Evolutionary conservation across 148 eudicot genomes (phyloP), one percentile per base, ranked within the genome.

Genomic region (Talinum fruticosum): DNA sequence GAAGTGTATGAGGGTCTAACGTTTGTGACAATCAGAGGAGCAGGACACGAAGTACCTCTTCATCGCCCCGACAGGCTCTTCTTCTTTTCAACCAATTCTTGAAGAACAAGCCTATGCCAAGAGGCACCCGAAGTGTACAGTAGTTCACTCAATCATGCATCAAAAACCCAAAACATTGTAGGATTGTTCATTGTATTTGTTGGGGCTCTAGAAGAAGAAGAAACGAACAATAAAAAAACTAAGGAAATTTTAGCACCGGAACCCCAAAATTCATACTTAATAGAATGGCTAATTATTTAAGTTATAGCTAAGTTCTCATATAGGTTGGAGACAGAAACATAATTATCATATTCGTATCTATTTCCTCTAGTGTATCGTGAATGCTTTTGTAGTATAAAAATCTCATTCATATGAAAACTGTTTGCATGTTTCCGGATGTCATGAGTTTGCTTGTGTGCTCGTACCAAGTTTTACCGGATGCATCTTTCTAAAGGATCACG

Each of bases 1-100:
- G 97, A 96, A 89, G 82, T 87, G 30, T 93, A 96, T 87, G 68
- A 89, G 71, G 97, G 94, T 12, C 77, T 93, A 76, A 93, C 97
- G 14, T 78, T 89, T 21, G 97, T 96, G 79, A 91, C 99, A 21
- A 87, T 96, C 0, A 89, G 89, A 0, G 97, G 97, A 83, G 97
- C 97, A 61, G 99, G 99, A 37, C 99, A 96, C 68, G 97, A 91
- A 83, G 99, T 96, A 66, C 99, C 99, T 4, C 87, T 93, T 74
- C 94, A 87, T 82, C 92, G 90, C 75, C 99, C 97, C 89, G 97
- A 73, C 97, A 90, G 79, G 93, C 97, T 75, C 88, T 87, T 71
- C 87, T 87, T 72, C 93, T 96, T 74, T 87, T 93, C 85, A 79
- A 87, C 73, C 91, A 90, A 59, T 96, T 92, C 81, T 77, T 96